phyloP scores from a whole-genome alignment of 805 yeast species.

The Yarrowia divulgata region DNA sequence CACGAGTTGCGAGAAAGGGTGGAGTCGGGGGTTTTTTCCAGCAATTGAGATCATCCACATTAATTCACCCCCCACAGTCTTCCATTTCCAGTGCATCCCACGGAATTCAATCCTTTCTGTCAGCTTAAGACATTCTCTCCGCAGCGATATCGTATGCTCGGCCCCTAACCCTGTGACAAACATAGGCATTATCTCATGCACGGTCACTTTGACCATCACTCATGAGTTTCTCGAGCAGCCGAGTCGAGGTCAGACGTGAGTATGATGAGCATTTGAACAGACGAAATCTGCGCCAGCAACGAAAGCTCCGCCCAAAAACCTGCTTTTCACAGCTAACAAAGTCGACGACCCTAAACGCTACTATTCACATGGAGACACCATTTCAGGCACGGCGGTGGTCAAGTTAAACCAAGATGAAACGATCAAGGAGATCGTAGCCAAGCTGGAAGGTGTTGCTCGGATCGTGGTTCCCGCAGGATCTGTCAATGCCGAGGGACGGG shows the following conservation, averaged over 20 bases:
- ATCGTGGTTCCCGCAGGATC: conserved; percentile 43
- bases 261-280: neutral
- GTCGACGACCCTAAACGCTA: conserved; percentile 37
- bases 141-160: neutral
- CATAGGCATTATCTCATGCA: conserved; percentile 36
- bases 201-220: conserved; percentile 12
- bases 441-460: conserved; percentile 48
- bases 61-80: neutral
- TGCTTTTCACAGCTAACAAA: neutral
- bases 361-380: conserved; percentile 43
- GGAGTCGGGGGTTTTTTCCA: no score
- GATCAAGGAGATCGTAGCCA: conserved; percentile 46
- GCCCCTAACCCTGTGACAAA: conserved; percentile 28
- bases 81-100: neutral
- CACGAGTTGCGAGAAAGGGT: no score
- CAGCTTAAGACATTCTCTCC: neutral
- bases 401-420: conserved; percentile 45
- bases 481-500: conserved; percentile 44
- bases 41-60: no score
- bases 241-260: conserved; percentile 33
- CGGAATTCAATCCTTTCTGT: neutral
- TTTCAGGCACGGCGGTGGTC: conserved; percentile 46
- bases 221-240: conserved; percentile 37
- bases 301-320: neutral
- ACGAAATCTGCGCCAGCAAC: neutral